Base-by-base conservation (phyloP, 1,139 yeast genomes). In the Debaryomycetaceae sp. region DNA sequence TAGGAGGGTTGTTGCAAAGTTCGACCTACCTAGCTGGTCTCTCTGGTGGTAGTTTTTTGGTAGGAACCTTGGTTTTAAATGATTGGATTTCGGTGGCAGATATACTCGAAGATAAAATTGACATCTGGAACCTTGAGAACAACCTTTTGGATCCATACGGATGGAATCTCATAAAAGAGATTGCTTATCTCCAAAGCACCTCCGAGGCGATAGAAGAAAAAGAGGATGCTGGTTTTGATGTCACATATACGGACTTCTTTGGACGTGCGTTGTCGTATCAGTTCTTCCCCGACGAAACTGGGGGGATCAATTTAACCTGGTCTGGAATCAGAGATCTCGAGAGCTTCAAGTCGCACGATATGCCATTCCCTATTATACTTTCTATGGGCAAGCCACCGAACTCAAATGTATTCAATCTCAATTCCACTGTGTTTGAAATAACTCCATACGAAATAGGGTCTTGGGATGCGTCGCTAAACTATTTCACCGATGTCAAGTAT, bases 11-110 rank as follows among this genome's bases (percentile, higher is more conserved):
- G 20, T 57, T 73, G 14, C 76, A 73, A 46, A 57, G 70, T 39
- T 42, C 76, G 1, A 62, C 69, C 2, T 73, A 73, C 52, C 49
- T 73, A n/a, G 48, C 66, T 1, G 78, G 78, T 0, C 56, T 73
- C 6, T 69, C 76, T 5, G 78, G 78, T 6, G 78, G 78, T 0
- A 63, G 63, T 45, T 73, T 78, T 78, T 49, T 73, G 23, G 65
- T 73, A 8, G 78, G 78, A 0, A 54, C 69, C n/a, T 47, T 72
- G 41, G 72, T 60, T 2, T 54, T 69, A 37, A 72, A 72, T 46
- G 62, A 69, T 49, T 72, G 71, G 69, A 52, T 66, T 13, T 60
- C 74, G 0, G 69, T 72, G 8, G 64, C 48, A 2, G 71, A 70
- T 38, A 59, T 71, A 11, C 36, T 68, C 13, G 52, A 55, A 38